Evolutionary conservation across 2,329 filamentous ascomycete genomes (phyloP).

Genomic region (Xylariaceae sp.): DNA sequence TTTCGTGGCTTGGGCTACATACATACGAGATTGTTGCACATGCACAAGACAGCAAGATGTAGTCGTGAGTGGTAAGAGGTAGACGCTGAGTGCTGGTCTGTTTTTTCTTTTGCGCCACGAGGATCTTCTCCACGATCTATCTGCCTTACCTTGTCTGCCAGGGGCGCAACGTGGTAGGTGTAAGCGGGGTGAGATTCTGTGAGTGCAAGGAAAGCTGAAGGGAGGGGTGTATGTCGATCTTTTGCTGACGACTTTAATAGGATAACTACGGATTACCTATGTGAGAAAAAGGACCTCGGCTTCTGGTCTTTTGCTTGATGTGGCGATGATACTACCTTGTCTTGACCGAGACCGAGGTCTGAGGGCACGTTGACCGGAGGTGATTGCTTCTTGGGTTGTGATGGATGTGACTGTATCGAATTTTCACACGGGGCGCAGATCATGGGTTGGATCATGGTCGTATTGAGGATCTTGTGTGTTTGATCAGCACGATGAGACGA

Average conservation of each 20-base stretch:
- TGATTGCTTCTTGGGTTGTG: too few species aligned
- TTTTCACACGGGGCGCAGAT: too few species aligned
- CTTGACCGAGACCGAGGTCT: too few species aligned
- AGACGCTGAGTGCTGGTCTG: not conserved
- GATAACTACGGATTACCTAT: too few species aligned
- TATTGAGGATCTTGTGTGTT: too few species aligned
- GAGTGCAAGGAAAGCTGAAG: conserved; percentile 1
- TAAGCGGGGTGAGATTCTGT: not conserved
- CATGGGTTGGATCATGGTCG: too few species aligned
- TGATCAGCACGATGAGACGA: too few species aligned
- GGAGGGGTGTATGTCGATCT: not conserved
- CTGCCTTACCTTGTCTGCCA: not conserved
- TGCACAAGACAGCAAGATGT: not conserved
- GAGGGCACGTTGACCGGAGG: too few species aligned
- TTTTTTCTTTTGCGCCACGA: not conserved
- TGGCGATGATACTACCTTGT: too few species aligned
- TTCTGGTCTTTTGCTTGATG: too few species aligned
- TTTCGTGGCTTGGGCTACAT: not conserved
- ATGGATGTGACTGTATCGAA: too few species aligned
- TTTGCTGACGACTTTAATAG: not conserved
- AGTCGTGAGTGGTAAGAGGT: not conserved
- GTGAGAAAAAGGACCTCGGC: too few species aligned
- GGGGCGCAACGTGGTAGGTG: not conserved
- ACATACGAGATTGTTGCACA: not conserved
- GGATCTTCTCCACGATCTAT: not conserved